Evolutionary conservation across 2,329 filamentous ascomycete species (phyloP).

Genomic region (Aspergillus amoenus): DNA sequence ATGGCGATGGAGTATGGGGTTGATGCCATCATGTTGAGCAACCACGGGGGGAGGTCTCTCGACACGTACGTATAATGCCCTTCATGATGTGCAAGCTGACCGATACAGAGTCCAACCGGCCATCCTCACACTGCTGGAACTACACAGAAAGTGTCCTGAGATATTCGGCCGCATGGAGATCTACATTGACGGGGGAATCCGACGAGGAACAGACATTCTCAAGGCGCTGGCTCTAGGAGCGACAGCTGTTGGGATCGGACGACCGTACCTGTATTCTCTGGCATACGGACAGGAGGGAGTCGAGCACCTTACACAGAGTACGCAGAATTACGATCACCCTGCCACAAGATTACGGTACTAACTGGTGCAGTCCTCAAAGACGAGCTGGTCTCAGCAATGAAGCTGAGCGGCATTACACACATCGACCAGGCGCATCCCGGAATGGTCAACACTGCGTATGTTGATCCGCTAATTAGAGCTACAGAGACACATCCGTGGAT

Average conservation of each 20-base stretch:
- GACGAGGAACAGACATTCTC: conserved; percentile 55
- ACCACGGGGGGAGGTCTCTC: conserved; percentile 39
- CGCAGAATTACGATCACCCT: too few species aligned
- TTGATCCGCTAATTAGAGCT: conserved; percentile 50
- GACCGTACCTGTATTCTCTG: too few species aligned
- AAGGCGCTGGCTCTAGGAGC: conserved; percentile 57
- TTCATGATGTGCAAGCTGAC: not conserved
- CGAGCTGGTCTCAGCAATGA: conserved; percentile 50
- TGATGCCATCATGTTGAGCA: too few species aligned
- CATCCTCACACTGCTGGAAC: conserved; percentile 55
- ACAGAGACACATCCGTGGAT: not conserved
- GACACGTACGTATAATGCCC: conserved; percentile 39
- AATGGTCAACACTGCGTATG: conserved; percentile 48
- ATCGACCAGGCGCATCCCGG: conserved; percentile 45
- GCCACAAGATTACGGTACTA: too few species aligned
- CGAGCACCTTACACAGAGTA: conserved; percentile 57
- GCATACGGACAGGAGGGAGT: conserved; percentile 30
- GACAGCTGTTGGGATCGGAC: conserved; percentile 50
- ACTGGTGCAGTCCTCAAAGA: conserved; percentile 26
- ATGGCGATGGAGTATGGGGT: too few species aligned
- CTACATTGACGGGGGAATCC: conserved; percentile 55
- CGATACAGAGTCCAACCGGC: conserved; percentile 37
- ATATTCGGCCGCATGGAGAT: conserved; percentile 52
- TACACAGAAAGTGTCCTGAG: conserved; percentile 51
- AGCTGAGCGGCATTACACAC: conserved; percentile 48